Evolutionary conservation across 805 yeast species (phyloP).

Genomic region (Scheffersomyces coipomensis): DNA sequence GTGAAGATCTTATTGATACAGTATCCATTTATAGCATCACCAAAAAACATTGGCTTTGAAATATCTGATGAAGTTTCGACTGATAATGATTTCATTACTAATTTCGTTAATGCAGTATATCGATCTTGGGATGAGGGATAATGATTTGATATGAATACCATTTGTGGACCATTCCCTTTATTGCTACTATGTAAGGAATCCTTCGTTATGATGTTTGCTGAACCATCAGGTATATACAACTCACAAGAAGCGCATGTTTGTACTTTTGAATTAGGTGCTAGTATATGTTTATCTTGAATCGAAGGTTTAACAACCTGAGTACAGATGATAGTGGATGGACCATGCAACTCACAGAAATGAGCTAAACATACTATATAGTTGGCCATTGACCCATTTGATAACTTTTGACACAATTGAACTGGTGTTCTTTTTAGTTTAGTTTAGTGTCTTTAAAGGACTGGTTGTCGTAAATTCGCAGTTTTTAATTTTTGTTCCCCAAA

Average conservation of each 20-base stretch:
- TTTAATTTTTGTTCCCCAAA: too few relatives aligned
- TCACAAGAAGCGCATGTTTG: constrained; percentile 62
- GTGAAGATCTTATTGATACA: constrained; percentile 62
- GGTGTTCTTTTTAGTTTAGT: too few relatives aligned
- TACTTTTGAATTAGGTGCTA: constrained; percentile 40
- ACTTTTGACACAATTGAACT: too few relatives aligned
- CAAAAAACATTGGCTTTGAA: constrained; percentile 60
- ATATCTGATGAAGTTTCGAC: constrained; percentile 65
- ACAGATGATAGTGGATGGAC: constrained; percentile 65
- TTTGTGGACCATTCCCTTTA: constrained; percentile 1
- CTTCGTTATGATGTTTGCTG: constrained; percentile 14
- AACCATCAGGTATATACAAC: constrained; percentile 46
- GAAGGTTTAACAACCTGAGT: constrained; percentile 43
- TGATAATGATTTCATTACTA: constrained; percentile 62
- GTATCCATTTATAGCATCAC: constrained; percentile 60
- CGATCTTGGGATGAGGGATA: constrained; percentile 51
- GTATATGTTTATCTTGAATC: constrained; percentile 18
- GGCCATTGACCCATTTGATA: constrained; percentile 19
- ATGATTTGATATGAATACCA: constrained; percentile 53
- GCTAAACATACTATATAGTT: constrained; percentile 55
- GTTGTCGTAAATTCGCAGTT: too few relatives aligned
- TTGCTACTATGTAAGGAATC: constrained; percentile 24
- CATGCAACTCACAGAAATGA: constrained; percentile 79
- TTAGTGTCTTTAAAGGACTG: too few relatives aligned
- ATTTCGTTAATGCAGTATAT: constrained; percentile 55